phyloP scores from a whole-genome alignment of 2,329 filamentous ascomycete genomes.

The Neopestalotiopsis sp. region DNA sequence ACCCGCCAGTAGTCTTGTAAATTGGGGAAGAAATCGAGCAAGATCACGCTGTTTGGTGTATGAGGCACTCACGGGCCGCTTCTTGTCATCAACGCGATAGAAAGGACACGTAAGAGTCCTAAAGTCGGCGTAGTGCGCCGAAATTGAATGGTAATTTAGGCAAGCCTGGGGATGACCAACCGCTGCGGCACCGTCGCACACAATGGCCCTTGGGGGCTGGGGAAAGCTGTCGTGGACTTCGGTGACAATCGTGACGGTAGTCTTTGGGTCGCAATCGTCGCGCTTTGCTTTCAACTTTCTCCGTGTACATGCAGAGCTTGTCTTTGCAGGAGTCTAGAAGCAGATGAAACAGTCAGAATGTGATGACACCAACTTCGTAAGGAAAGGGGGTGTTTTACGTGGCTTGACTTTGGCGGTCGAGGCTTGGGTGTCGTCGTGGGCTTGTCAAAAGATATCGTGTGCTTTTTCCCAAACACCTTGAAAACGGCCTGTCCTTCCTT shows the following conservation, averaged over 20 bases:
- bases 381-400: background rate
- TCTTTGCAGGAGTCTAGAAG: conserved; percentile 7
- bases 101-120: conserved; percentile 5
- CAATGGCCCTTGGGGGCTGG: background rate
- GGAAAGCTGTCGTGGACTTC: background rate
- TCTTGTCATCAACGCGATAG: background rate
- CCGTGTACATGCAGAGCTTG: background rate
- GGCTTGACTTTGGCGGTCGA: conserved; percentile 2
- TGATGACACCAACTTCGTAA: too few relatives aligned
- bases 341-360: background rate
- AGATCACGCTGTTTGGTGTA: conserved; percentile 1
- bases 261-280: conserved; percentile 1
- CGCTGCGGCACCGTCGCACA: background rate
- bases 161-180: conserved; percentile 12
- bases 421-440: background rate
- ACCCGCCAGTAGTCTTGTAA: background rate
- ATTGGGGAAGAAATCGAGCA: background rate
- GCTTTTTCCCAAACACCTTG: conserved; percentile 18
- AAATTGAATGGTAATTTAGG: conserved; percentile 12
- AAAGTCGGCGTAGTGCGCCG: background rate
- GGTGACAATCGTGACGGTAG: background rate
- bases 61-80: background rate
- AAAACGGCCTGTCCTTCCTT: conserved; percentile 36
- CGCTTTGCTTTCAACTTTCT: background rate
- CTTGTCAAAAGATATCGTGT: conserved; percentile 11